phyloP scores from a whole-genome alignment of 2,329 filamentous ascomycete species.

The Neonectria hederae region DNA sequence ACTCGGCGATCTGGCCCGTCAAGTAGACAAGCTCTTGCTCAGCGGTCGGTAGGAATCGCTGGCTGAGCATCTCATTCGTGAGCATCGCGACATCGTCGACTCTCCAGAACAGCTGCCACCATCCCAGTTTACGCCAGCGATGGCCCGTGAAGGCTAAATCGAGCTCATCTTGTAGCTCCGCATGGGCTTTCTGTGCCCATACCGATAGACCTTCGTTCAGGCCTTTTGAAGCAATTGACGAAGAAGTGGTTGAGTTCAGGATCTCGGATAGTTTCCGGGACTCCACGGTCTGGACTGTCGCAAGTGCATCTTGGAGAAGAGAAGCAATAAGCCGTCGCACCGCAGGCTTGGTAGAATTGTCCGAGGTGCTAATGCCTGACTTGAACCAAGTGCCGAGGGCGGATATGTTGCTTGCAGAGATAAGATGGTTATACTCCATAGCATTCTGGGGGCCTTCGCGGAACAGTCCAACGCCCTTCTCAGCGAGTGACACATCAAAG shows the following conservation, averaged over 20 bases:
- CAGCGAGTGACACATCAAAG: conserved; percentile 72
- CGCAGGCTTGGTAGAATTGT: conserved; percentile 68
- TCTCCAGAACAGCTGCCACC: conserved; percentile 97
- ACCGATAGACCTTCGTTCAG: conserved; percentile 69
- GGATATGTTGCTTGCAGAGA: conserved; percentile 77
- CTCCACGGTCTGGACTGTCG: conserved; percentile 62
- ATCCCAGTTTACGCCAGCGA: conserved; percentile 82
- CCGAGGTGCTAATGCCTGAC: conserved; percentile 52
- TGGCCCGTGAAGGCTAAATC: conserved; percentile 79
- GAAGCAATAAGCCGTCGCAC: conserved; percentile 74
- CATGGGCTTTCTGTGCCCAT: conserved; percentile 85
- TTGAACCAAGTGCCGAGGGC: conserved; percentile 73
- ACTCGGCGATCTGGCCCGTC: conserved; percentile 75
- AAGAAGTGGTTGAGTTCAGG: conserved; percentile 47
- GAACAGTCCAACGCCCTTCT: conserved; percentile 71
- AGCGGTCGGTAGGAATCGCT: conserved; percentile 78
- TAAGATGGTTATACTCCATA: conserved; percentile 75
- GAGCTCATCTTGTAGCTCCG: conserved; percentile 82
- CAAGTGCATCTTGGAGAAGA: conserved; percentile 65
- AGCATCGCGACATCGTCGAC: conserved; percentile 92
- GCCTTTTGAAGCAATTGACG: conserved; percentile 47
- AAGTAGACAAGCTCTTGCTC: conserved; percentile 87
- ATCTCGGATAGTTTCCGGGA: conserved; percentile 48
- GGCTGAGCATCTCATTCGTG: conserved; percentile 78
- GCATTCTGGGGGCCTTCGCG: conserved; percentile 76